phyloP scores from a whole-genome alignment of 768 basidiomycete genomes.

The Macrolepiota fuliginosa region DNA sequence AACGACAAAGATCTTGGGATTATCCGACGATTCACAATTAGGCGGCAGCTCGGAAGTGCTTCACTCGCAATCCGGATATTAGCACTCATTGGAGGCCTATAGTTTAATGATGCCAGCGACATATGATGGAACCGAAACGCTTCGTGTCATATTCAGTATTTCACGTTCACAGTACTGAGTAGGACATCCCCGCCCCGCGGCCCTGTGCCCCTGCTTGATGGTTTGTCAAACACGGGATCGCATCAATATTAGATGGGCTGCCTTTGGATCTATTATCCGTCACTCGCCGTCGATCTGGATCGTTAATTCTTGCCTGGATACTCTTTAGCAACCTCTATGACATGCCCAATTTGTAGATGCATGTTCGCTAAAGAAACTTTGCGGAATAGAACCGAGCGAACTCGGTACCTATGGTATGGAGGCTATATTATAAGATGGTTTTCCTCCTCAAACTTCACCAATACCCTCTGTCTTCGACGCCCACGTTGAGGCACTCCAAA shows the following conservation, averaged over 20 bases:
- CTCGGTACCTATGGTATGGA: not conserved
- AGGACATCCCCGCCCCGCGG: not conserved
- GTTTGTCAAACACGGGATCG: not conserved
- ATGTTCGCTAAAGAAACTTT: not conserved
- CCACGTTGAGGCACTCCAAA: not conserved
- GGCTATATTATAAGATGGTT: constrained; percentile 1
- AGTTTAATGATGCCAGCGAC: not conserved
- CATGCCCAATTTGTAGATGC: not conserved
- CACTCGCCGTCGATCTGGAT: not conserved
- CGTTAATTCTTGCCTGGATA: not conserved
- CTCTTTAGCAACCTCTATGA: not conserved
- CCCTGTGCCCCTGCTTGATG: not conserved
- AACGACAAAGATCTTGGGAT: not conserved
- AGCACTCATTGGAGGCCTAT: not conserved
- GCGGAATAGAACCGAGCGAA: not conserved
- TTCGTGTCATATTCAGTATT: not conserved
- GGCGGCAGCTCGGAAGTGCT: not conserved
- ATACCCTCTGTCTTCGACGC: not conserved
- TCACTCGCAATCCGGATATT: not conserved
- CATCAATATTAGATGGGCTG: not conserved
- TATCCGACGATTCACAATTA: not conserved
- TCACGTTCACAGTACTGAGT: not conserved
- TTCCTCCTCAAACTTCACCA: not conserved
- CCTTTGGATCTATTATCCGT: not conserved
- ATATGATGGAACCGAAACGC: not conserved